A percentile compares a stretch with the other conserved stretches of the same genome.
phyloP scores from a whole-genome alignment of 2,329 filamentous ascomycete species.

The Aureobasidium sp. region DNA sequence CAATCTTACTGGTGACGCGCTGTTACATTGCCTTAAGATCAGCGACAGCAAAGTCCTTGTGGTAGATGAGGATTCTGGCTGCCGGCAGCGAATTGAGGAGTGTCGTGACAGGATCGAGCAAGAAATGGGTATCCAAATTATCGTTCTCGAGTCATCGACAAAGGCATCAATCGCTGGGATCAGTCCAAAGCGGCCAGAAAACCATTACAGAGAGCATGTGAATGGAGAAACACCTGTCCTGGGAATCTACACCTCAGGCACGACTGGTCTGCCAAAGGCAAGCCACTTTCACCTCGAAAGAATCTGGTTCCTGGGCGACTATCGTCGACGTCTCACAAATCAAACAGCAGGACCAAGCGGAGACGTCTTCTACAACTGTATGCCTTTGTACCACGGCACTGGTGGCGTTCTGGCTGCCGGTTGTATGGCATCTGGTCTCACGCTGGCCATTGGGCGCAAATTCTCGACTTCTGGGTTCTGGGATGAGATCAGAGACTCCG shows the following conservation, averaged over 20 bases:
- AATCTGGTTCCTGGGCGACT: constrained; percentile 29
- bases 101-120: constrained; percentile 38
- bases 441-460: constrained; percentile 54
- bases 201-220: constrained; percentile 46
- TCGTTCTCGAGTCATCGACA: constrained; percentile 43
- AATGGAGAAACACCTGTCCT: constrained; percentile 48
- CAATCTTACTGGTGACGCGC: constrained; percentile 24
- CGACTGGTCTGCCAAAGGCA: constrained; percentile 67
- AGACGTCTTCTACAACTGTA: constrained; percentile 66
- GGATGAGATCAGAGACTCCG: constrained; percentile 58
- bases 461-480: constrained; percentile 68
- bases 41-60: constrained; percentile 32
- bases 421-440: constrained; percentile 43
- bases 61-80: constrained; percentile 40
- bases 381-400: constrained; percentile 71
- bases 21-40: constrained; percentile 29
- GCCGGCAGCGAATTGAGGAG: constrained; percentile 49
- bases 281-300: constrained; percentile 50
- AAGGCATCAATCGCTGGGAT: constrained; percentile 40
- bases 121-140: constrained; percentile 46
- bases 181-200: constrained; percentile 43
- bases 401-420: constrained; percentile 48
- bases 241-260: constrained; percentile 58
- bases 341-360: constrained; percentile 30
- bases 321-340: constrained; percentile 21